phyloP scores from a whole-genome alignment of 169 alveolate genomes.

The Cryptosporidium canis region DNA sequence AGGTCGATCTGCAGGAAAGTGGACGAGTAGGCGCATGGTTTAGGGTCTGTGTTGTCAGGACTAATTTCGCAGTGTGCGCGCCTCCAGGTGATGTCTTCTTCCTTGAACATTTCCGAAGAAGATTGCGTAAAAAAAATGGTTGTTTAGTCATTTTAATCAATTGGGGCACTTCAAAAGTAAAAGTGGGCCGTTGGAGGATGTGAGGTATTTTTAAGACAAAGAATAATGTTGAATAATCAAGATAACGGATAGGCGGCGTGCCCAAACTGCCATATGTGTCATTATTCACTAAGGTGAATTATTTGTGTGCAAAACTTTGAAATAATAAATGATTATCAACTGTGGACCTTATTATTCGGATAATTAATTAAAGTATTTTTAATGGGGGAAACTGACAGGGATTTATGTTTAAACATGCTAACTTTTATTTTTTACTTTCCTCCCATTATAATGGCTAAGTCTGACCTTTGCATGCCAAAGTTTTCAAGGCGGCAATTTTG shows the following conservation, averaged over 20 bases:
- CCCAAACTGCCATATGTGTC: background rate
- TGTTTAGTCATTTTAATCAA: background rate
- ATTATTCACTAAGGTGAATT: background rate
- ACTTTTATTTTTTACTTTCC: background rate
- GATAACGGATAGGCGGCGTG: background rate
- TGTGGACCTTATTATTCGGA: too few species aligned
- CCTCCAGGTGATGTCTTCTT: too few species aligned
- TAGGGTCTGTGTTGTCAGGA: background rate
- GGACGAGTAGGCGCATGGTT: background rate
- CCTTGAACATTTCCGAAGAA: too few species aligned
- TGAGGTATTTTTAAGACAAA: background rate
- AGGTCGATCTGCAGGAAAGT: conserved; percentile 26
- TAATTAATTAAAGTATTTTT: too few species aligned
- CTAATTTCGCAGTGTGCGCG: too few species aligned
- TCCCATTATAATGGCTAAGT: background rate
- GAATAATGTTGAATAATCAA: background rate
- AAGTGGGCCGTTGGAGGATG: background rate
- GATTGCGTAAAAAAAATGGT: too few species aligned
- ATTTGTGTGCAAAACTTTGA: too few species aligned
- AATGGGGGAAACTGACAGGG: too few species aligned
- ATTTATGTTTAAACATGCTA: too few species aligned
- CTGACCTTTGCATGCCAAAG: background rate
- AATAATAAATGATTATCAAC: too few species aligned
- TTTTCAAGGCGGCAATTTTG: background rate
- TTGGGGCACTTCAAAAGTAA: background rate